Percentiles rank a stretch among this genome's conserved stretches.
Evolutionary conservation across 2,329 filamentous ascomycete species (phyloP).

Genomic region (Penicillium corylophilum): DNA sequence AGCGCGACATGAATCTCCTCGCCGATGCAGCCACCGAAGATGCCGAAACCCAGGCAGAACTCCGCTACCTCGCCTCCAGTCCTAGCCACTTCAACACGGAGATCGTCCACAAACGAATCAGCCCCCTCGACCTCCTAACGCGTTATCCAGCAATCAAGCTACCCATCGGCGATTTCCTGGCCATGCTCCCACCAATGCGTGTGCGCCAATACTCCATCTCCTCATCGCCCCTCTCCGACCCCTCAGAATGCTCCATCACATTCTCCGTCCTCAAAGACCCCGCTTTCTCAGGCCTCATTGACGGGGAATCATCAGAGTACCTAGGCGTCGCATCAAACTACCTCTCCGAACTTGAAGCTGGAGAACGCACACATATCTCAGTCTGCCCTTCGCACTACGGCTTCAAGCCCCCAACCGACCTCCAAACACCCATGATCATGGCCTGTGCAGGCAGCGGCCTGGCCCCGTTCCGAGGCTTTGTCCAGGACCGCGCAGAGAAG

Average conservation of each 20-base stretch:
- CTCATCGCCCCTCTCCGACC: slow-evolving; percentile 65
- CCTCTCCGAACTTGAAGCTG: slow-evolving; percentile 48
- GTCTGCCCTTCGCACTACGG: slow-evolving; percentile 36
- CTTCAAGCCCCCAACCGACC: slow-evolving; percentile 37
- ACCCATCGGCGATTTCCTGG: slow-evolving; percentile 65
- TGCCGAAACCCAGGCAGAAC: slow-evolving; percentile 46
- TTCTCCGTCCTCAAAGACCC: slow-evolving; percentile 64
- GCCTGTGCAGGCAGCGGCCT: slow-evolving; percentile 51
- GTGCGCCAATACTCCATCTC: slow-evolving; percentile 79
- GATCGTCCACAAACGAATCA: slow-evolving; percentile 56
- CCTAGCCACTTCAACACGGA: slow-evolving; percentile 47
- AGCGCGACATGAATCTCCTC: slow-evolving; percentile 54
- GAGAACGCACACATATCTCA: slow-evolving; percentile 33
- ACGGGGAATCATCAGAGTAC: slow-evolving; percentile 46
- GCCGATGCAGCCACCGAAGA: slow-evolving; percentile 51
- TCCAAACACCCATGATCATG: slow-evolving; percentile 41
- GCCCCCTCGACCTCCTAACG: slow-evolving; percentile 65
- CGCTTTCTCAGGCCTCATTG: slow-evolving; percentile 40
- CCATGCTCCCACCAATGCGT: slow-evolving; percentile 73
- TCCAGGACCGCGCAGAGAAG: slow-evolving; percentile 58
- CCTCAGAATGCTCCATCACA: slow-evolving; percentile 61
- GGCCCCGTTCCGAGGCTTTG: slow-evolving; percentile 63
- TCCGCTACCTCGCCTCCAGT: slow-evolving; percentile 31
- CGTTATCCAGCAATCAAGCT: slow-evolving; percentile 60
- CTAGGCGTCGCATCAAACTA: slow-evolving; percentile 63